Percentiles rank a stretch among this genome's conserved stretches.
Conservation (phyloP, 768 basidiomycete genomes). For the Russula sp. region DNA sequence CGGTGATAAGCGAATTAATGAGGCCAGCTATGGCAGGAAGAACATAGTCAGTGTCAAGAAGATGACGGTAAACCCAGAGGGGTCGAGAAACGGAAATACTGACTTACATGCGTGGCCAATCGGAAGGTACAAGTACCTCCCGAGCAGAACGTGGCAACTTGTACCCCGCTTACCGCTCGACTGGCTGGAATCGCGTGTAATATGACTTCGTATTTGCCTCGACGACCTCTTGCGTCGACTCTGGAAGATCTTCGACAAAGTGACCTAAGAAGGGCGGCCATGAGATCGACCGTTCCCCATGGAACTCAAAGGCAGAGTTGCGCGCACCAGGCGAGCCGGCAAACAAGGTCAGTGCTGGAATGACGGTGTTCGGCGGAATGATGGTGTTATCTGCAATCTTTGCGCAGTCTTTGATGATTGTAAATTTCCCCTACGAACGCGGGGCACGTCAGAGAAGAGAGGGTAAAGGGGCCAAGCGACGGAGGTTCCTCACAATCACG, state of each 20-base stretch:
- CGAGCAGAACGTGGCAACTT: background rate
- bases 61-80: background rate
- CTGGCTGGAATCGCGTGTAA: slow-evolving; percentile 76
- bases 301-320: background rate
- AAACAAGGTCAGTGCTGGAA: slow-evolving; percentile 83
- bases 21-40: background rate
- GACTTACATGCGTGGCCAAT: background rate
- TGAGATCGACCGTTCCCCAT: background rate
- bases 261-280: slow-evolving; percentile 44
- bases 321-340: slow-evolving; percentile 79
- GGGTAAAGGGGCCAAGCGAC: background rate
- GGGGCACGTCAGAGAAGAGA: background rate
- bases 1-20: background rate
- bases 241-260: slow-evolving; percentile 80
- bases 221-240: slow-evolving; percentile 89
- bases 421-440: slow-evolving; percentile 77
- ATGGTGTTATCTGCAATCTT: slow-evolving; percentile 86
- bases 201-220: slow-evolving; percentile 81
- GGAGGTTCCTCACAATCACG: slow-evolving; percentile 62
- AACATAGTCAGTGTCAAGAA: background rate
- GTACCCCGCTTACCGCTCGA: slow-evolving; percentile 24
- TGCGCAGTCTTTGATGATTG: slow-evolving; percentile 94
- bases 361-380: slow-evolving; percentile 85
- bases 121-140: no score
- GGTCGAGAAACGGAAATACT: no score